Evolutionary conservation across 2,329 filamentous ascomycete genomes (phyloP), one percentile per base, ranked within the genome.

Genomic region (Aureobasidium sp.): DNA sequence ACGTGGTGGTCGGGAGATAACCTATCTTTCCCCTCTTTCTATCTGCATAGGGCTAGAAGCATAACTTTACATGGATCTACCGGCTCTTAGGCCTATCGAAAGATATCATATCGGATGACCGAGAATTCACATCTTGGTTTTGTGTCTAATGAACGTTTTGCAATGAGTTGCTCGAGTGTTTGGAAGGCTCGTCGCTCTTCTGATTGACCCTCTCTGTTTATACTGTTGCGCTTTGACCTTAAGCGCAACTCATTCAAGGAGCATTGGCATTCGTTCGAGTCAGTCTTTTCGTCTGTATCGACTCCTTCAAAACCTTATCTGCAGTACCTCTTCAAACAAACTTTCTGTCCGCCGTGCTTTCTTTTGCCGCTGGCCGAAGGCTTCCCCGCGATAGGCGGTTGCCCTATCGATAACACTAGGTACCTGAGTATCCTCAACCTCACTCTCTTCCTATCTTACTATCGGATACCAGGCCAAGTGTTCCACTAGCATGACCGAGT

Each of bases 341-440:
- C n/a, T 20, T n/a, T 47, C 29, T 29, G 41, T 56, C 39, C 39
- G 27, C 55, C 8, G 9, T 29, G 20, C 41, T 26, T 47, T 3
- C 29, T 37, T 59, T 47, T 47, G 20, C n/a, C 27, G 52, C 20
- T 32, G 41, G 55, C 41, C 55, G 41, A 46, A 26, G 32, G 55
- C 43, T 59, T 47, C 43, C 44, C 56, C 56, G 56, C 56, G 56
- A 59, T 59, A 59, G 56, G 56, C 9, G 9, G 13, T 5, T 43
- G 56, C 17, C 56, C 56, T 59, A 59, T 59, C 56, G 56, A 59
- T 59, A 59, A 50, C 44, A 48, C 24, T 27, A 36, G 10, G 41
- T 47, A 59, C 9, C n/a, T 8, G 17, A 27, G 41, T 48, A 59
- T 32, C 44, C 37, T 20, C 17, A 2, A 15, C 51, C 51, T 20